Evolutionary conservation across 306 rosid species (phyloP).

Genomic region (Cyclanthera cordifolia): DNA sequence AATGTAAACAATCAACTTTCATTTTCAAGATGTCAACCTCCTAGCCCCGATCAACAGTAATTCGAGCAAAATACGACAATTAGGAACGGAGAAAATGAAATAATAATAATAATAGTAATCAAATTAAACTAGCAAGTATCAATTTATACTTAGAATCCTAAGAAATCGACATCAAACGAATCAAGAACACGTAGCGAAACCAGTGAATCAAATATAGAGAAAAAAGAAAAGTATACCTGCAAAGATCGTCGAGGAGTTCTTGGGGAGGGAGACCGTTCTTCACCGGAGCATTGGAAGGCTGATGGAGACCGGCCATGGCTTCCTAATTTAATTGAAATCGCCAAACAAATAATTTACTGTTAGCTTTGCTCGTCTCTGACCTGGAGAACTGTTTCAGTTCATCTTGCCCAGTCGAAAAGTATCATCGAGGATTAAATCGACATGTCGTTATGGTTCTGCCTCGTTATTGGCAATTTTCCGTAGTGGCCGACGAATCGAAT

Average conservation of each 20-base stretch:
- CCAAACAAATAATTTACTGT: neutral
- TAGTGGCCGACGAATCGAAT: neutral
- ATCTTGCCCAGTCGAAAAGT: neutral
- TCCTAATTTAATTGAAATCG: constrained; percentile 1
- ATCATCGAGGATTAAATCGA: neutral
- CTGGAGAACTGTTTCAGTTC: neutral
- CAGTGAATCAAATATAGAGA: neutral
- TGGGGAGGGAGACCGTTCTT: constrained; percentile 77
- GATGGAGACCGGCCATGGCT: constrained; percentile 56
- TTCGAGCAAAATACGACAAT: neutral
- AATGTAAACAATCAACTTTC: neutral
- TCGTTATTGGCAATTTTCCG: neutral
- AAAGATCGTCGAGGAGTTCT: constrained; percentile 90
- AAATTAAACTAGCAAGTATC: neutral
- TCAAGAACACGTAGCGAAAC: neutral
- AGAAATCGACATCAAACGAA: neutral
- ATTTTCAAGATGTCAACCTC: neutral
- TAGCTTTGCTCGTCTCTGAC: neutral
- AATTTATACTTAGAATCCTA: neutral
- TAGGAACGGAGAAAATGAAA: neutral
- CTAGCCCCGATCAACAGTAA: neutral
- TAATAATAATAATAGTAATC: neutral
- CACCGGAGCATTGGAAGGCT: constrained; percentile 47
- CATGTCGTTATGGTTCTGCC: neutral
- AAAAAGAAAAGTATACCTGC: constrained; percentile 38